A percentile compares a stretch with the other conserved stretches of the same genome.
Conservation (phyloP, 139 green algal genomes). For the Haematococcus sp. region DNA sequence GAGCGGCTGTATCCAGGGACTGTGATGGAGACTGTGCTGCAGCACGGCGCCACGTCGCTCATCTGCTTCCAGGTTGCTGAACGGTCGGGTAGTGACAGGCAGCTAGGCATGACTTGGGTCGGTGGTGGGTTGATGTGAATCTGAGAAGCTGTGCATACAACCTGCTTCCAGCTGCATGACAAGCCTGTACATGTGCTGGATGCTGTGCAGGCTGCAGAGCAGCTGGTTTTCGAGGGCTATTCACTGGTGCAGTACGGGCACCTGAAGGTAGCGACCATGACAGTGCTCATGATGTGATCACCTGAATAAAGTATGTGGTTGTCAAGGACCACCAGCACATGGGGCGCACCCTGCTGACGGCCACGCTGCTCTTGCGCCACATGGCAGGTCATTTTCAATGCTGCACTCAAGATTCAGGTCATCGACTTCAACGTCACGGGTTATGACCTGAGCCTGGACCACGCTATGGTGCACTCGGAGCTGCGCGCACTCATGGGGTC, state of each 20-base stretch:
- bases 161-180: too few relatives aligned
- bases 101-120: background rate
- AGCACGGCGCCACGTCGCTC: background rate
- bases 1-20: conserved; percentile 6
- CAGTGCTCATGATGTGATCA: background rate
- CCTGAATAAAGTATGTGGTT: too few relatives aligned
- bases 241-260: conserved; percentile 13
- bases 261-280: background rate
- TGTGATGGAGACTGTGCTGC: conserved; percentile 6
- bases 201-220: conserved; percentile 5
- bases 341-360: too few relatives aligned
- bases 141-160: too few relatives aligned
- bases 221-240: conserved; percentile 14
- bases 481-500: background rate
- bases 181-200: background rate
- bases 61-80: conserved; percentile 7
- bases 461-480: background rate
- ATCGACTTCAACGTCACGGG: conserved; percentile 9
- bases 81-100: background rate
- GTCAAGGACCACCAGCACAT: too few relatives aligned
- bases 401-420: background rate
- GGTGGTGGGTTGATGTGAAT: too few relatives aligned
- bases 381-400: conserved; percentile 10
- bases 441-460: conserved; percentile 17
- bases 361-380: too few relatives aligned